Base-by-base conservation (phyloP, 1,139 yeast genomes). In the Sporopachydermia cereana region DNA sequence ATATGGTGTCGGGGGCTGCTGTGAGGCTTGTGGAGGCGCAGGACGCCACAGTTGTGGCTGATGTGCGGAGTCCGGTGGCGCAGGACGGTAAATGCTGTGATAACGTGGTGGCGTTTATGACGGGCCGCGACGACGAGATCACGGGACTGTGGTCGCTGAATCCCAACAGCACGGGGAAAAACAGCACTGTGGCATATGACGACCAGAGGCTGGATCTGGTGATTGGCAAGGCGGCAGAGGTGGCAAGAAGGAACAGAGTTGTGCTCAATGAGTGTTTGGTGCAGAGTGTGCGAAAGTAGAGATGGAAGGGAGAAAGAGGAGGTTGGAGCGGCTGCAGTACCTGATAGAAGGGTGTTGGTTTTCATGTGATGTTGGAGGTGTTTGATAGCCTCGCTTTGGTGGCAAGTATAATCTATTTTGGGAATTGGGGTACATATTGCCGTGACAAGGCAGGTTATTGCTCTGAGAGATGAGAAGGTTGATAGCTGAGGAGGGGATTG, bases 1-100 rank as follows among this genome's bases (percentile, higher is more conserved):
- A 88, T 58, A 65, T 89, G 46, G 88, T 88, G 1, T 75, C 89
- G 3, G 77, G 88, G 48, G 89, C 88, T 0, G 73, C 75, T 46
- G 74, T 68, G n/a, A 55, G 52, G 16, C 20, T 43, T 2, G 24
- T 44, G 27, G 53, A 45, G 43, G 46, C 46, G 17, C 30, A 21
- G 17, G 20, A 3, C 9, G 34, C 16, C 20, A 46, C n/a, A n/a
- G 27, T n/a, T 5, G 25, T 16, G n/a, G 39, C 24, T 29, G 45
- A 27, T 31, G 43, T n/a, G 25, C 44, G 14, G 21, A 36, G 2
- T 25, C 34, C 34, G 31, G 24, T 27, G 34, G 24, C 14, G 22
- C 31, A 53, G 46, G 24, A 3, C 24, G 51, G 27, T 52, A 50
- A 16, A 48, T 68, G 20, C 22, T 34, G 12, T 34, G 72, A 68